Evolutionary conservation across 2,329 filamentous ascomycete genomes (phyloP).

Genomic region (Colletotrichum lini): DNA sequence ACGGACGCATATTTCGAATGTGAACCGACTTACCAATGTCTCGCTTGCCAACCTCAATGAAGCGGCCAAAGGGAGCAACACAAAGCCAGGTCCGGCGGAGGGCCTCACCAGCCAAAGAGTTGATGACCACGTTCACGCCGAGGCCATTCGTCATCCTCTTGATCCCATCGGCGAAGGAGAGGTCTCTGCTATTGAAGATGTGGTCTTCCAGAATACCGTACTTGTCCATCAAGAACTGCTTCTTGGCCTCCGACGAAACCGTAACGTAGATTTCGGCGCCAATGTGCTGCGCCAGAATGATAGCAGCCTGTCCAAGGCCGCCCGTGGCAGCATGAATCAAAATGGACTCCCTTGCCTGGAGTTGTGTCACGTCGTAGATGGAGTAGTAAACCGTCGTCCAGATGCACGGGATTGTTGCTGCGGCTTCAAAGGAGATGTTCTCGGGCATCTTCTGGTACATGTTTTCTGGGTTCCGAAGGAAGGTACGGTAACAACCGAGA

Average conservation of each 20-base stretch:
- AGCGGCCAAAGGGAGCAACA: conserved; percentile 51
- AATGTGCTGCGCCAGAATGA: conserved; percentile 54
- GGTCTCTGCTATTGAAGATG: conserved; percentile 52
- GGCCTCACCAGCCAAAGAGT: conserved; percentile 48
- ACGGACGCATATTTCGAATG: too few species aligned
- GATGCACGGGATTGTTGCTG: conserved; percentile 47
- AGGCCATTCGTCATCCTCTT: conserved; percentile 45
- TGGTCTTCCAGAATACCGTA: conserved; percentile 51
- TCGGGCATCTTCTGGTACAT: conserved; percentile 45
- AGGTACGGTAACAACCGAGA: background rate
- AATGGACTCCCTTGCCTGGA: conserved; percentile 55
- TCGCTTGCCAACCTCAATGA: conserved; percentile 54
- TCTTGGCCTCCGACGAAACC: conserved; percentile 50
- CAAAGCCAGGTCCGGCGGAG: conserved; percentile 51
- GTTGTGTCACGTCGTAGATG: conserved; percentile 37
- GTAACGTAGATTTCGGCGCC: conserved; percentile 60
- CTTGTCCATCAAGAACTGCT: conserved; percentile 45
- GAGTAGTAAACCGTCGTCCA: conserved; percentile 49
- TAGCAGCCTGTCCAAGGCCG: conserved; percentile 56
- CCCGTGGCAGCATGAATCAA: conserved; percentile 57
- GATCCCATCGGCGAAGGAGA: conserved; percentile 48
- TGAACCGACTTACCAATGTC: conserved; percentile 45
- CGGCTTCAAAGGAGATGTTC: conserved; percentile 46
- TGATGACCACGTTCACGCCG: conserved; percentile 53
- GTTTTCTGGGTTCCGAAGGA: background rate